A percentile compares a stretch with the other conserved stretches of the same genome.
Evolutionary conservation across 139 green algal genomes (phyloP).

Genomic region (Desmodesmus armatus): DNA sequence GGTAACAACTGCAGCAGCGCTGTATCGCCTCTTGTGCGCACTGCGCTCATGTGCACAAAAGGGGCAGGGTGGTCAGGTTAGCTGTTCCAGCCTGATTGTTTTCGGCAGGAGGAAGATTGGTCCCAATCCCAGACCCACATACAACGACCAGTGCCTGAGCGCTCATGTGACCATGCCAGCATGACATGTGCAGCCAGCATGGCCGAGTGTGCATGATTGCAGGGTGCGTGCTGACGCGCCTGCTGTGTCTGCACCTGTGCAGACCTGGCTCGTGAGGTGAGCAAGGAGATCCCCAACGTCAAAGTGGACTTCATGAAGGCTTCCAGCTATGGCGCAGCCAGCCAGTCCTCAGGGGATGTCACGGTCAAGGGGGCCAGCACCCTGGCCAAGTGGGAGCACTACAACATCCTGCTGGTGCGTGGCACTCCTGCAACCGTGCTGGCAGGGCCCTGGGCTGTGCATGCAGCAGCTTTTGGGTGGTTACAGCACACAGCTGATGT

Average conservation of each 20-base stretch:
- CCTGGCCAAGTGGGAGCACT: conserved; percentile 2
- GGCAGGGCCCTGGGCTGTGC: too few species aligned
- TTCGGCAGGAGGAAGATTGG: too few species aligned
- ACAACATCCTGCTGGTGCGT: conserved; percentile 63
- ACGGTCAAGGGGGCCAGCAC: conserved; percentile 25
- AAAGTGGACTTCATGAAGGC: conserved; percentile 70
- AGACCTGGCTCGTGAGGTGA: conserved; percentile 67
- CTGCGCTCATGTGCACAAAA: too few species aligned
- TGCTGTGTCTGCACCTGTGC: background rate
- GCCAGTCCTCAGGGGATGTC: conserved; percentile 50
- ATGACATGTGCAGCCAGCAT: background rate
- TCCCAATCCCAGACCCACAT: too few species aligned
- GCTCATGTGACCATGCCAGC: too few species aligned
- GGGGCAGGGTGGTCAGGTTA: too few species aligned
- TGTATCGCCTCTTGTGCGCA: too few species aligned
- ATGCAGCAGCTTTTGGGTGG: too few species aligned
- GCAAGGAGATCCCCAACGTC: conserved; percentile 57
- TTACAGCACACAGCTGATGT: too few species aligned
- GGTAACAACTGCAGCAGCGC: background rate
- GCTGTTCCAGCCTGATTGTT: too few species aligned
- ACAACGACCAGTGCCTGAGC: too few species aligned
- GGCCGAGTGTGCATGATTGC: background rate
- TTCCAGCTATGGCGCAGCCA: conserved; percentile 54
- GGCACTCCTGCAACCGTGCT: too few species aligned
- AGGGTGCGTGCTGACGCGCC: background rate